Conservation (phyloP, 768 basidiomycete genomes). For the Lactarius hengduanensis region DNA sequence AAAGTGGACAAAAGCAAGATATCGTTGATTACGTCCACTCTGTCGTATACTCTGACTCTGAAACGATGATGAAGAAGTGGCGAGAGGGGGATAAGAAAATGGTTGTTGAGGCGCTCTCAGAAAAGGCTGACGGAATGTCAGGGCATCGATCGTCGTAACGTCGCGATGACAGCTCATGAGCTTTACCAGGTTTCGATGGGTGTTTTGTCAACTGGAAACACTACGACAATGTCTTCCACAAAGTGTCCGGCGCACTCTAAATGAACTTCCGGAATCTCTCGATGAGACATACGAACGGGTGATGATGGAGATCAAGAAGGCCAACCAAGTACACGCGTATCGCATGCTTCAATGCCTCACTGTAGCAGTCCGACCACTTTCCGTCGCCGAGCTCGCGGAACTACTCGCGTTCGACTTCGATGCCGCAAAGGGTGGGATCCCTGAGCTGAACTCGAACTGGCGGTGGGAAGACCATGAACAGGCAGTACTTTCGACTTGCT, state of each 20-base stretch:
- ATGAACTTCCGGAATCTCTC: neutral
- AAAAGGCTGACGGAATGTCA: neutral
- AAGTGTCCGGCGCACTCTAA: neutral
- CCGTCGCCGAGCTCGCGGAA: neutral
- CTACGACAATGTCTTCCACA: neutral
- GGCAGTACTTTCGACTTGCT: neutral
- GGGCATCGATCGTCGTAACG: neutral
- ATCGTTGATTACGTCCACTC: neutral
- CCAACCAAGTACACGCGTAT: neutral
- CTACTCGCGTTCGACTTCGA: neutral
- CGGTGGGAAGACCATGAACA: neutral
- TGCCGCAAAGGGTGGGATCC: neutral
- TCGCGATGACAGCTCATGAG: too few species aligned
- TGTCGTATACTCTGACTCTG: too few species aligned
- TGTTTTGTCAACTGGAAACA: too few species aligned
- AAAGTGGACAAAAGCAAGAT: neutral
- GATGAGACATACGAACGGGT: neutral
- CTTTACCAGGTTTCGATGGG: too few species aligned
- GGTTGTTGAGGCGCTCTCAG: neutral
- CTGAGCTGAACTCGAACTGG: neutral
- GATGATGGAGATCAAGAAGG: neutral
- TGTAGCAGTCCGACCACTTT: neutral
- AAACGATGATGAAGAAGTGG: neutral
- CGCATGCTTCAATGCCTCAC: neutral
- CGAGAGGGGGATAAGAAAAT: neutral